Conservation (phyloP, 2,329 filamentous ascomycete genomes). For the Mycosphaerella arachidis region DNA sequence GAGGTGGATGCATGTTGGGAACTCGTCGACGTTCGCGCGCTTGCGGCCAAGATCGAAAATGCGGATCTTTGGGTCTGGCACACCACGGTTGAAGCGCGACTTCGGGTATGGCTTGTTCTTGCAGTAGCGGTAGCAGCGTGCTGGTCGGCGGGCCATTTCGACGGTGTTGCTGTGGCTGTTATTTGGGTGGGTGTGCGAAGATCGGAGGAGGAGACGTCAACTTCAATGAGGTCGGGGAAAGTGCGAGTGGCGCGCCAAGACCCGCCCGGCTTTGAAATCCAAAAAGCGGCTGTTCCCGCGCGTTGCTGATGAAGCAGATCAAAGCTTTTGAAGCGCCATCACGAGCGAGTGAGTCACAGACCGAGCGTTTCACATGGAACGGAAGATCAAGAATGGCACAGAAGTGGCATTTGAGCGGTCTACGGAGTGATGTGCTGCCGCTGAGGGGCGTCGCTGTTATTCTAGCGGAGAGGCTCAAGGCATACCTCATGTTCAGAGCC, state of each 20-base stretch:
- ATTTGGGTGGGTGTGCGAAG: slow-evolving; percentile 43
- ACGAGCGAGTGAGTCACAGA: not conserved
- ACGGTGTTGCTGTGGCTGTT: slow-evolving; percentile 52
- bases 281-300: not conserved
- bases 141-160: slow-evolving; percentile 99
- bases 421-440: slow-evolving; percentile 9
- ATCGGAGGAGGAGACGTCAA: slow-evolving; percentile 18
- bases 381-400: slow-evolving; percentile 1
- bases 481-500: not conserved
- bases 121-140: slow-evolving; percentile 97
- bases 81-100: slow-evolving; percentile 99
- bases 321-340: not conserved
- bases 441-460: not conserved
- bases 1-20: slow-evolving; percentile 98
- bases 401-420: slow-evolving; percentile 12
- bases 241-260: not conserved
- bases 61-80: slow-evolving; percentile 60
- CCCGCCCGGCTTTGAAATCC: slow-evolving; percentile 3
- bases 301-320: not conserved
- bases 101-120: slow-evolving; percentile 99
- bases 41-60: slow-evolving; percentile 75
- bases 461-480: not conserved
- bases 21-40: slow-evolving; percentile 98
- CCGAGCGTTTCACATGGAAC: not conserved
- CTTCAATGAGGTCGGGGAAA: not conserved